Evolutionary conservation across 2,329 filamentous ascomycete species (phyloP).

Genomic region (Cladosporium sp.): DNA sequence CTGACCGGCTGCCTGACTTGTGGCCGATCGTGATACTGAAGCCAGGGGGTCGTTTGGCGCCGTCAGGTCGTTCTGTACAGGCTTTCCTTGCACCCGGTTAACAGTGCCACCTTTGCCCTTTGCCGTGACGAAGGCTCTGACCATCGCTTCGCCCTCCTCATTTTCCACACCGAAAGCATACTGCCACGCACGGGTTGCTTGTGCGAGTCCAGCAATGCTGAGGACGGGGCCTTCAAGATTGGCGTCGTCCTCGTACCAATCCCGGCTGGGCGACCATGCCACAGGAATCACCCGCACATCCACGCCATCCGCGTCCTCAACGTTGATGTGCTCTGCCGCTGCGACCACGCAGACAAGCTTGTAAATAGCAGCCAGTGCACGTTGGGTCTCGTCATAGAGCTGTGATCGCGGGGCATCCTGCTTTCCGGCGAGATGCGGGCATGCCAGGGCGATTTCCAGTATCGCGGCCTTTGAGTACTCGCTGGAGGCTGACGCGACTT

Average conservation of each 20-base stretch:
- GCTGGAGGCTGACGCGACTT: conserved; percentile 32
- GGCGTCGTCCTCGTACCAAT: conserved; percentile 13
- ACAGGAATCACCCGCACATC: conserved; percentile 71
- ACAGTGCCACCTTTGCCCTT: conserved; percentile 28
- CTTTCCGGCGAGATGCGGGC: conserved; percentile 52
- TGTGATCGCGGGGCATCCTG: conserved; percentile 47
- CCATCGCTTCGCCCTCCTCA: conserved; percentile 56
- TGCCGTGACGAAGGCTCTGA: conserved; percentile 39
- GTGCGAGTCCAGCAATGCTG: conserved; percentile 42
- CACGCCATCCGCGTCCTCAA: conserved; percentile 63
- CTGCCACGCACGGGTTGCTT: conserved; percentile 53
- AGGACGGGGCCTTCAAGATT: conserved; percentile 44
- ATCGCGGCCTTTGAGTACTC: conserved; percentile 32
- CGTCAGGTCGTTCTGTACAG: conserved; percentile 14
- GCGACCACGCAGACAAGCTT: conserved; percentile 69
- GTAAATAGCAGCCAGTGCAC: conserved; percentile 72
- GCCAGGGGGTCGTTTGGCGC: conserved; percentile 11
- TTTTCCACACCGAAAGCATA: conserved; percentile 60
- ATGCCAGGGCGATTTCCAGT: conserved; percentile 57
- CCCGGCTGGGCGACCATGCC: conserved; percentile 45
- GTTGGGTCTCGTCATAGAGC: conserved; percentile 65
- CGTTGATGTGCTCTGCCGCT: conserved; percentile 54
- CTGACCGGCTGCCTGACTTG: conserved; percentile 5
- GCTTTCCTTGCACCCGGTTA: conserved; percentile 31
- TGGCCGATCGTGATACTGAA: background rate